These are phyloP conservation scores for Phyllosticta citrichinensis DNA, from an alignment of 2,329 filamentous ascomycete species.

Conservation along the genomic window DNA sequence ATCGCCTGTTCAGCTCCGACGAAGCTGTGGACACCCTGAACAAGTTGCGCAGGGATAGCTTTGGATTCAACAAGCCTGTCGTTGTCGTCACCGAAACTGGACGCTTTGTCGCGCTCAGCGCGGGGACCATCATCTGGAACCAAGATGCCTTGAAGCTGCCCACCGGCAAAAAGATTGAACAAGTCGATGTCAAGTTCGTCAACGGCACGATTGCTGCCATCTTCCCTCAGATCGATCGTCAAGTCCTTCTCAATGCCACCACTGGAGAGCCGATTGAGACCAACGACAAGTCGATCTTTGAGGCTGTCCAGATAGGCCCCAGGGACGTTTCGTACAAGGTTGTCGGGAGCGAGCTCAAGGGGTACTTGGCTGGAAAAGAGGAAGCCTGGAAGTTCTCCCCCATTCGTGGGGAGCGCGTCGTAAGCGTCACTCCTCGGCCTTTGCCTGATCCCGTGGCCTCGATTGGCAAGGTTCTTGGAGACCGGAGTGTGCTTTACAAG, in stretches of 20 bases:
- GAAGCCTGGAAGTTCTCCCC: slow-evolving; percentile 63
- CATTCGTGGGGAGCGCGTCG: slow-evolving; percentile 55
- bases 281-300: background rate
- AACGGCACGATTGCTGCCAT: slow-evolving; percentile 5
- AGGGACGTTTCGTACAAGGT: slow-evolving; percentile 21
- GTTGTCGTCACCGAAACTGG: slow-evolving; percentile 72
- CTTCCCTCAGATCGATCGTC: slow-evolving; percentile 2
- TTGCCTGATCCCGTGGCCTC: slow-evolving; percentile 82
- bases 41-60: slow-evolving; percentile 56
- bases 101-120: slow-evolving; percentile 65
- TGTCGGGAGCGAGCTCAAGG: slow-evolving; percentile 23
- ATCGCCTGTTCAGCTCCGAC: slow-evolving; percentile 55
- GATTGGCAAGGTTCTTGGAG: slow-evolving; percentile 85
- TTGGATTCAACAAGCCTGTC: slow-evolving; percentile 81
- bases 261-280: slow-evolving; percentile 1
- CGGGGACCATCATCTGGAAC: slow-evolving; percentile 69
- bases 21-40: slow-evolving; percentile 30
- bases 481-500: slow-evolving; percentile 93
- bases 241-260: slow-evolving; percentile 6
- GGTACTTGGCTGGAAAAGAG: slow-evolving; percentile 20
- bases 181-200: slow-evolving; percentile 22
- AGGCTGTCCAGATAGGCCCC: background rate
- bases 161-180: slow-evolving; percentile 49
- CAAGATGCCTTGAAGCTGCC: slow-evolving; percentile 51
- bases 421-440: slow-evolving; percentile 57